Percentiles rank a stretch among this genome's conserved stretches.
Evolutionary conservation across 257 asterid species (phyloP).

Genomic region (Rhazya stricta): DNA sequence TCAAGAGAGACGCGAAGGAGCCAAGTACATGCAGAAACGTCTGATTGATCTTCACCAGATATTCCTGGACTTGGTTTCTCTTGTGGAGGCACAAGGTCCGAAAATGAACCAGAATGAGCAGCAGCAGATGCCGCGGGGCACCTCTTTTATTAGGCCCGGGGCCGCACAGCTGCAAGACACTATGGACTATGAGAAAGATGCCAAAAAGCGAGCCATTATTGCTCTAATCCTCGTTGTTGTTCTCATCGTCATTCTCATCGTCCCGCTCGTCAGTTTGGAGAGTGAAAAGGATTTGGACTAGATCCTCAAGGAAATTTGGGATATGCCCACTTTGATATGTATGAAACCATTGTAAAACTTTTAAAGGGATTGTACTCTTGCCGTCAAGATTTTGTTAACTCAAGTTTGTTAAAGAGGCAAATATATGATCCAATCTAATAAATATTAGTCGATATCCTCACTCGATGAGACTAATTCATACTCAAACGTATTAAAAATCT

Average conservation of each 20-base stretch:
- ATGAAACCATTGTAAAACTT: neutral
- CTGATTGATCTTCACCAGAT: slow-evolving; percentile 32
- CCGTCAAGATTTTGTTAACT: too few relatives aligned
- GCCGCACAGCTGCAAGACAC: slow-evolving; percentile 20
- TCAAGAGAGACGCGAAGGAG: slow-evolving; percentile 33
- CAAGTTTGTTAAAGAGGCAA: too few relatives aligned
- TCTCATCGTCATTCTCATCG: slow-evolving; percentile 14
- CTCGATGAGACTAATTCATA: too few relatives aligned
- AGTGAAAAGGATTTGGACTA: neutral
- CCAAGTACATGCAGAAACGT: slow-evolving; percentile 27
- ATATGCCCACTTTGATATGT: neutral
- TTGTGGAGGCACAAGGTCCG: slow-evolving; percentile 30
- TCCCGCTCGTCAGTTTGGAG: slow-evolving; percentile 12
- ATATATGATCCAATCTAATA: too few relatives aligned
- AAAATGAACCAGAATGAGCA: slow-evolving; percentile 8
- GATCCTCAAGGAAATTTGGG: neutral
- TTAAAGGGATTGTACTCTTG: neutral
- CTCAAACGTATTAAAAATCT: too few relatives aligned
- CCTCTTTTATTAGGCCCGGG: slow-evolving; percentile 7
- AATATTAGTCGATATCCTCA: too few relatives aligned
- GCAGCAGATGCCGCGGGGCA: neutral
- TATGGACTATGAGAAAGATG: slow-evolving; percentile 14
- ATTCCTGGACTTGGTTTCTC: slow-evolving; percentile 26
- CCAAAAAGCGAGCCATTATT: slow-evolving; percentile 14
- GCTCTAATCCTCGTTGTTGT: slow-evolving; percentile 9